Conservation (phyloP, 371 early-diverging fungal genomes). For the Gilbertella persicaria region DNA sequence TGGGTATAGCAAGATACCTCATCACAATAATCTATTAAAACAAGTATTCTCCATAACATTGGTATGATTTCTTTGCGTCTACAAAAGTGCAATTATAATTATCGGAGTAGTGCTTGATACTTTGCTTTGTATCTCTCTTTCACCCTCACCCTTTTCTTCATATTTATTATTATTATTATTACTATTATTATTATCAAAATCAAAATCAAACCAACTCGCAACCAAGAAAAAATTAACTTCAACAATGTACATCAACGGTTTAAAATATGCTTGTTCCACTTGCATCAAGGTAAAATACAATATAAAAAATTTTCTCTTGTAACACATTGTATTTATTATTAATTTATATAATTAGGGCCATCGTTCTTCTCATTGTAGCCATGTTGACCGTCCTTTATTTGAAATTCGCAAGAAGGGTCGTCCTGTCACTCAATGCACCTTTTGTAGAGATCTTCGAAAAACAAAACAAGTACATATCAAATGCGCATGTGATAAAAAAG, state of each 20-base stretch:
- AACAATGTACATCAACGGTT: conserved; percentile 39
- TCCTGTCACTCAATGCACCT: conserved; percentile 76
- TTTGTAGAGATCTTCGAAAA: conserved; percentile 76
- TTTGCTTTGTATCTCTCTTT: conserved; percentile 18
- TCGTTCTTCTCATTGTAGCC: conserved; percentile 64
- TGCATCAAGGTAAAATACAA: conserved; percentile 35
- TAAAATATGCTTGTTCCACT: conserved; percentile 40
- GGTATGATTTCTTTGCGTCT: conserved; percentile 38
- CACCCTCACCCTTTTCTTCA: not conserved
- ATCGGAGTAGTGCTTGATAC: conserved; percentile 31
- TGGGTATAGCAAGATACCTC: not conserved
- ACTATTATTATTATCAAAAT: not conserved
- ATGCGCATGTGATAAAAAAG: conserved; percentile 4
- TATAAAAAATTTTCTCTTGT: conserved; percentile 3
- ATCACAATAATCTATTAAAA: not conserved
- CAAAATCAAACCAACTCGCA: not conserved
- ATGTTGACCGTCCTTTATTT: conserved; percentile 66
- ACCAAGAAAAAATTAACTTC: not conserved
- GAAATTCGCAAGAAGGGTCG: conserved; percentile 80
- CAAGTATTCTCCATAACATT: conserved; percentile 6
- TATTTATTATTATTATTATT: conserved; percentile 1
- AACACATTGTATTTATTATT: conserved; percentile 5
- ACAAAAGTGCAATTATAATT: conserved; percentile 35
- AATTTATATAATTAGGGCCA: conserved; percentile 49
- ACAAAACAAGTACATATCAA: conserved; percentile 77